Conservation (phyloP, 805 yeast genomes). For the Candida ipomoeae region DNA sequence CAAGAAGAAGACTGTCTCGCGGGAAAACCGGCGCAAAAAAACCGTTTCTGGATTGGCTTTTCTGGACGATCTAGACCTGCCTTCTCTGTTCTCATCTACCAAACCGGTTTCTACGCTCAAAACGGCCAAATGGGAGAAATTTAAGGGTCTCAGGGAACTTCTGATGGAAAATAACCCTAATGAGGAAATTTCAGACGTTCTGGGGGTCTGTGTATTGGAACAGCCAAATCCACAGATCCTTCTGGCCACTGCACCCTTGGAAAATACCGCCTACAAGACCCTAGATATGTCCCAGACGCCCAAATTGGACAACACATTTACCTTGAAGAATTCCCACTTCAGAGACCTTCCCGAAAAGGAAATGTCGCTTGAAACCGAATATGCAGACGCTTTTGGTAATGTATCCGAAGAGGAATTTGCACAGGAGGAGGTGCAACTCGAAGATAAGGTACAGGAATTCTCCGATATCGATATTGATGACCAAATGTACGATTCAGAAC, state of each 20-base stretch:
- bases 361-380: conserved; percentile 8
- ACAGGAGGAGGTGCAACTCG: neutral
- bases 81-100: neutral
- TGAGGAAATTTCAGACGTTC: neutral
- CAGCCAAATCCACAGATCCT: neutral
- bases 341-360: conserved; percentile 6
- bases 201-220: neutral
- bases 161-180: neutral
- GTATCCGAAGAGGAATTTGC: conserved; percentile 10
- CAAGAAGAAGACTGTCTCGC: neutral
- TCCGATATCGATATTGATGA: conserved; percentile 1
- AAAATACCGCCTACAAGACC: conserved; percentile 20
- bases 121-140: neutral
- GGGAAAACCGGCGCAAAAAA: neutral
- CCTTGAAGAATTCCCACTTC: conserved; percentile 11
- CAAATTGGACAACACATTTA: conserved; percentile 7
- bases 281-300: conserved; percentile 6
- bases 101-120: neutral
- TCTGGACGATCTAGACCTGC: neutral
- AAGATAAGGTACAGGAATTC: conserved; percentile 2
- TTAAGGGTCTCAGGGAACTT: neutral
- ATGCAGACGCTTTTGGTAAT: conserved; percentile 14
- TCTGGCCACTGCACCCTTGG: neutral
- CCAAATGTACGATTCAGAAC: conserved; percentile 14
- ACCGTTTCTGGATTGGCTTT: too few relatives aligned